Evolutionary conservation across 2,329 filamentous ascomycete genomes (phyloP).

Genomic region (Scortechinia acanthostroma): DNA sequence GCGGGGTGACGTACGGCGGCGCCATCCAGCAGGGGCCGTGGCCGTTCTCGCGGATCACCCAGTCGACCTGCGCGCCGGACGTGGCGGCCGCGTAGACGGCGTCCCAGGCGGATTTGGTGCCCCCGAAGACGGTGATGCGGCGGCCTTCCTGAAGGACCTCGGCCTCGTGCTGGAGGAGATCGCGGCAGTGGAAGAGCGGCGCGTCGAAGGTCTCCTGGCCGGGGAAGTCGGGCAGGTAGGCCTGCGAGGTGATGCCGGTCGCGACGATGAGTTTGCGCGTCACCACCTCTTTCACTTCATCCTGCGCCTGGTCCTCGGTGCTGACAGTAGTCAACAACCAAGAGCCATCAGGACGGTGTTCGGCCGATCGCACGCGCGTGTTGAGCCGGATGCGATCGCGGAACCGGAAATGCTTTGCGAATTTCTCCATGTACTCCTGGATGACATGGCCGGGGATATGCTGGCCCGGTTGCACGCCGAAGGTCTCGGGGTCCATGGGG

Average conservation of each 20-base stretch:
- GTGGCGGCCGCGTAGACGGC: conserved; percentile 53
- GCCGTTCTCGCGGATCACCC: conserved; percentile 48
- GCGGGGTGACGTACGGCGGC: conserved; percentile 54
- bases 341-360: conserved; percentile 28
- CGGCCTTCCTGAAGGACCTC: conserved; percentile 30
- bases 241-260: conserved; percentile 43
- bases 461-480: conserved; percentile 32
- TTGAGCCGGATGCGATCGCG: conserved; percentile 26
- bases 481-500: conserved; percentile 52
- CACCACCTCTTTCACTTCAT: too few relatives aligned
- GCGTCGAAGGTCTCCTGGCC: conserved; percentile 34
- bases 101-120: conserved; percentile 60
- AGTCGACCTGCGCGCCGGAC: conserved; percentile 44
- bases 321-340: conserved; percentile 28
- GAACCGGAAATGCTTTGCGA: conserved; percentile 32
- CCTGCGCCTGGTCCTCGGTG: conserved; percentile 7
- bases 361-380: conserved; percentile 29
- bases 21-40: conserved; percentile 53
- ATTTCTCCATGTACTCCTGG: conserved; percentile 36
- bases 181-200: conserved; percentile 39
- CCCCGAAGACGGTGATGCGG: conserved; percentile 47
- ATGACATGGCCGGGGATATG: conserved; percentile 38
- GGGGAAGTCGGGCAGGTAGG: conserved; percentile 34
- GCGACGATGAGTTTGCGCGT: conserved; percentile 42
- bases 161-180: conserved; percentile 28